Base-by-base conservation (phyloP, 768 basidiomycete species). In the Saitozyma podzolica region DNA sequence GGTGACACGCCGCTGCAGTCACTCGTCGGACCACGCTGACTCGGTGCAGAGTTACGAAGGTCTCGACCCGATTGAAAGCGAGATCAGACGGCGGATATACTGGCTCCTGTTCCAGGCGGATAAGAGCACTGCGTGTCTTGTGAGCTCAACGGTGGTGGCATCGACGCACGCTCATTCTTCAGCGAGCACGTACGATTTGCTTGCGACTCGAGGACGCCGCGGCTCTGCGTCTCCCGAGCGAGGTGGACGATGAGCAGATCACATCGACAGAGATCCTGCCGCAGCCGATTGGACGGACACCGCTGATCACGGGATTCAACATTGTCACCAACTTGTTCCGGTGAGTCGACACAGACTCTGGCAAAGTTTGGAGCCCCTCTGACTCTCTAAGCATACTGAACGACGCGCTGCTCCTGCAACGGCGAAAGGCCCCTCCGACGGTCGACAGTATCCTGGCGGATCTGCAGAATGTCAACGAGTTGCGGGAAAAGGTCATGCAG, bases 51-150 rank as follows among this genome's bases (percentile, higher is more conserved):
- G 64, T 54, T 92, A 73, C 88, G 91, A 64, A 88, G 90, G 40
- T 84, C 88, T 1, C 87, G 56, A 88, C 88, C 43, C 90, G 45
- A 89, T 95, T 65, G 92, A 95, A 82, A 88, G 87, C 65, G 92
- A 95, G 79, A 87, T 93, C n/a, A 83, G 92, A 19, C 85, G 92
- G 58, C 83, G 92, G 63, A 86, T 86, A 6, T 75, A 72, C 50
- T 75, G 73, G 73, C 81, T 95, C n/a, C 84, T 95, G 40, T 94
- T 94, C 73, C 90, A 89, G 80, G 92, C 91, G 68, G 92, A 94
- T 79, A 95, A 95, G 81, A 68, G 68, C 47, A 62, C 73, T 11
- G 73, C 73, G 9, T 75, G 73, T 54, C 51, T 72, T 3, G 64
- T 65, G 43, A 53, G 64, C 57, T n/a, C 9, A 17, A 6, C 37